Evolutionary conservation across 352 stramenopile genomes (phyloP).

Genomic region (Hyaloperonospora arabidopsidis): DNA sequence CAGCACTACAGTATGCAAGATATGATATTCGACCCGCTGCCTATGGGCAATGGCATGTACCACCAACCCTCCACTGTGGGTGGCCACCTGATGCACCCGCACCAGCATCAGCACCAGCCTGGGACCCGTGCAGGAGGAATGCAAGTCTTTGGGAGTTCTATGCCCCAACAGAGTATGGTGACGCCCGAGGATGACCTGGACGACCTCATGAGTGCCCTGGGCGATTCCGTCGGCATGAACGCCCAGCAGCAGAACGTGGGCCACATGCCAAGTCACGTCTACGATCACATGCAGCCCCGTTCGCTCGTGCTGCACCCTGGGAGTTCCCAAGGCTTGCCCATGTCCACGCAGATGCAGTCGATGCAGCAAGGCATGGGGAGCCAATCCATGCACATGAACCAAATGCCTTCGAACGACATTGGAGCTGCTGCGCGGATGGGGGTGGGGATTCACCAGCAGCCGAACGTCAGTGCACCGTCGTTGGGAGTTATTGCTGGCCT

Average conservation of each 20-base stretch:
- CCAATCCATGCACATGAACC: conserved; percentile 29
- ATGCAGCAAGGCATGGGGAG: conserved; percentile 28
- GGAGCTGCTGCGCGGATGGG: conserved; percentile 15
- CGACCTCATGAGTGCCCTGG: conserved; percentile 56
- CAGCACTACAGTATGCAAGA: conserved; percentile 64
- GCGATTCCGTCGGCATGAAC: conserved; percentile 35
- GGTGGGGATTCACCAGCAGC: conserved; percentile 26
- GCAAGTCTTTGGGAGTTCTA: no score
- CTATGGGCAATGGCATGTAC: conserved; percentile 55
- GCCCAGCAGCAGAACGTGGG: conserved; percentile 46
- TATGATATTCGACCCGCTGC: conserved; percentile 70
- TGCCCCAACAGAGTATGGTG: conserved; percentile 36
- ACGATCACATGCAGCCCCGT: conserved; percentile 46
- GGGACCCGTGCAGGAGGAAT: conserved; percentile 27
- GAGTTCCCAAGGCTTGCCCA: conserved; percentile 23
- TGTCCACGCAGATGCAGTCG: conserved; percentile 25
- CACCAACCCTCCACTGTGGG: conserved; percentile 18
- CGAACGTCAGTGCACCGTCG: conserved; percentile 3
- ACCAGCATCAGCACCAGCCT: conserved; percentile 40
- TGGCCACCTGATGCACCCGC: conserved; percentile 6
- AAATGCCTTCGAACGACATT: conserved; percentile 13
- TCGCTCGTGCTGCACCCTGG: conserved; percentile 28
- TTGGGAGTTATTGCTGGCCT: conserved; percentile 8
- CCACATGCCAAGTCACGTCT: conserved; percentile 48
- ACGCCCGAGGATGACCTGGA: conserved; percentile 61